phyloP scores from a whole-genome alignment of 352 stramenopile species.

The Globisporangium middletonii region DNA sequence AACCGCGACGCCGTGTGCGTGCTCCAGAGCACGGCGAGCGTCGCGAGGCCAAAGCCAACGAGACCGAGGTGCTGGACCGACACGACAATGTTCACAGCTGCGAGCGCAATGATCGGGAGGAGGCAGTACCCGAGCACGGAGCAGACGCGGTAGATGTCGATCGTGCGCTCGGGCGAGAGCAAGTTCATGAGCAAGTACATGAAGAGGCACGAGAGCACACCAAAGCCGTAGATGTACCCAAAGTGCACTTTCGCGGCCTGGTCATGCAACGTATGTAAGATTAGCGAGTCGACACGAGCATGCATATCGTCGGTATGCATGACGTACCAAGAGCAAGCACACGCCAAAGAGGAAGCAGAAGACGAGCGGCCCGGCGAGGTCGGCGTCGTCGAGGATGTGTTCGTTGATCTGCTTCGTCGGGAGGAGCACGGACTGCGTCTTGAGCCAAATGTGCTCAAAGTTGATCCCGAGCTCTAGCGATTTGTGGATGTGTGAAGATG shows the following conservation, averaged over 20 bases:
- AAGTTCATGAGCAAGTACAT: slow-evolving; percentile 97
- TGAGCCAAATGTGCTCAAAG: slow-evolving; percentile 96
- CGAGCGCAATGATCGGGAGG: slow-evolving; percentile 95
- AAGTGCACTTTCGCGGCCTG: slow-evolving; percentile 94
- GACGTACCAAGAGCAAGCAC: slow-evolving; percentile 88
- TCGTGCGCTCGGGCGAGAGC: slow-evolving; percentile 77
- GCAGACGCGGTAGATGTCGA: slow-evolving; percentile 92
- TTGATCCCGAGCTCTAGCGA: slow-evolving; percentile 94
- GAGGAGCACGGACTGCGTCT: slow-evolving; percentile 94
- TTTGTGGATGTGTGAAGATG: neutral
- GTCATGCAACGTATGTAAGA: neutral
- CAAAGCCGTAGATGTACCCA: slow-evolving; percentile 99
- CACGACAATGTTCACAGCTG: slow-evolving; percentile 91
- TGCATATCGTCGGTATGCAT: neutral
- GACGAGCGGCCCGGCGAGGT: slow-evolving; percentile 93
- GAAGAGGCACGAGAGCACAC: slow-evolving; percentile 93
- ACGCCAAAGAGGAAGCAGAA: slow-evolving; percentile 94
- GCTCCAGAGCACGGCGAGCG: slow-evolving; percentile 91
- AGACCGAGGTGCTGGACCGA: slow-evolving; percentile 73
- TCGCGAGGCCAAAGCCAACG: slow-evolving; percentile 81
- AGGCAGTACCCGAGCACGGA: slow-evolving; percentile 97
- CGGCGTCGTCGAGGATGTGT: slow-evolving; percentile 88
- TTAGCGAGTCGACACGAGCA: neutral
- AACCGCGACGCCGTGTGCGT: slow-evolving; percentile 93
- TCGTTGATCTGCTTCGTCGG: slow-evolving; percentile 89